Base-by-base conservation (phyloP, 1,139 yeast species). In the Pichia sp. region DNA sequence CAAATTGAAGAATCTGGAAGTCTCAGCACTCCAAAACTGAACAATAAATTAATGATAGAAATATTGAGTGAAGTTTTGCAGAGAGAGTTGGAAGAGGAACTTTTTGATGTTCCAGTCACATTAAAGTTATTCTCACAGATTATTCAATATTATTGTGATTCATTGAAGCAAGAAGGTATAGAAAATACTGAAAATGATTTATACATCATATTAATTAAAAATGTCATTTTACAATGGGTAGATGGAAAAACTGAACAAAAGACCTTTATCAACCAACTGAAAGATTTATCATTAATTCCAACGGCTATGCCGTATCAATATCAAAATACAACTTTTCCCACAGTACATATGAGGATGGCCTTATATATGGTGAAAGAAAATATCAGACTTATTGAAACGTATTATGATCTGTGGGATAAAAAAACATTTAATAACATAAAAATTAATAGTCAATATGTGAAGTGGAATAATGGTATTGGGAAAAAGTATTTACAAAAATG, bases 291-390 rank as follows among this genome's bases (percentile, higher is more conserved):
- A 0, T 45, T 53, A n/a, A 53, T 60, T 6, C 61, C 62, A 8
- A 50, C 52, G 19, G 59, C 58, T 2, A 46, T 53, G 48, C 58
- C 57, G 1, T 60, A 60, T 38, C 16, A 36, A 0, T 59, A 52
- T 30, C 53, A 53, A 14, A 59, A 58, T 2, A 45, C 36, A 3
- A 14, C 31, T 1, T 47, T 59, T 5, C 67, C 68, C 0, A 60
- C 61, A 5, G 53, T 59, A 5, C 54, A 58, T 33, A 63, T 65
- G 67, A 53, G 67, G 28, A 58, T 55, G 53, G 65, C 67, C 13
- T 42, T 64, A 22, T 56, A 58, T 25, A 18, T 48, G 29, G 56
- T 58, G 8, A 60, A 60, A 38, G 57, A 52, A 28, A 55, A 49
- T 10, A 52, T 56, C 9, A 55, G 61, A 25, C 33, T 62, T 16